Percentiles rank a stretch among this genome's conserved stretches.
phyloP scores from a whole-genome alignment of 2,329 filamentous ascomycete species.

The Pseudopithomyces maydicus region DNA sequence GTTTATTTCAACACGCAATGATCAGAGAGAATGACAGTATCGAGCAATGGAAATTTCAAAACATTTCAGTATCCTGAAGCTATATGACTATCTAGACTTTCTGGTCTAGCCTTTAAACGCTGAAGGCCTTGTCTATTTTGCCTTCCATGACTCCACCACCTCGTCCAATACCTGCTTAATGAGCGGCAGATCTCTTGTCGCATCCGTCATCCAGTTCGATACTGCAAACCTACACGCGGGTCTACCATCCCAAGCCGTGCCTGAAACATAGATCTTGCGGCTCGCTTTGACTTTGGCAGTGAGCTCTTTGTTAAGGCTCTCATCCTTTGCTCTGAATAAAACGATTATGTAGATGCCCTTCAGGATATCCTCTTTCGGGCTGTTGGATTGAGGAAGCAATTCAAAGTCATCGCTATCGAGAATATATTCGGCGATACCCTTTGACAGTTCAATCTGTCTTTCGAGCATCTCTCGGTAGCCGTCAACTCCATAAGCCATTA shows the following conservation, averaged over 20 bases:
- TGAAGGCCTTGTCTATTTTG: background rate
- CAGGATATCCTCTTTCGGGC: slow-evolving; percentile 48
- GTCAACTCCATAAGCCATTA: slow-evolving; percentile 72
- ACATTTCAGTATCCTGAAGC: too few relatives aligned
- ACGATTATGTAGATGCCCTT: slow-evolving; percentile 71
- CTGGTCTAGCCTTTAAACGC: background rate
- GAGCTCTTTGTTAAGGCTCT: slow-evolving; percentile 67
- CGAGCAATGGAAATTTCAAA: too few relatives aligned
- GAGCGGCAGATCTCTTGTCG: slow-evolving; percentile 68
- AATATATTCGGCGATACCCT: slow-evolving; percentile 69
- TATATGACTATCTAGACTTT: background rate
- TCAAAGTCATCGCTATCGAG: slow-evolving; percentile 66
- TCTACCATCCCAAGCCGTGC: slow-evolving; percentile 75
- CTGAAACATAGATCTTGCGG: slow-evolving; percentile 79
- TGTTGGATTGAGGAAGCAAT: slow-evolving; percentile 60
- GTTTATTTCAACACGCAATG: too few relatives aligned
- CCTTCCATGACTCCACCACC: slow-evolving; percentile 21
- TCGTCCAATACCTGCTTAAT: slow-evolving; percentile 66
- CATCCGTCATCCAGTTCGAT: slow-evolving; percentile 80
- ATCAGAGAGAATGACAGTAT: too few relatives aligned
- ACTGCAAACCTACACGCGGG: slow-evolving; percentile 83
- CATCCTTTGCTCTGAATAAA: slow-evolving; percentile 74
- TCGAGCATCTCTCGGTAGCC: slow-evolving; percentile 74
- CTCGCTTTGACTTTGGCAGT: slow-evolving; percentile 74
- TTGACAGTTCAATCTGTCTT: slow-evolving; percentile 73